Percentiles rank a stretch among this genome's conserved stretches.
phyloP scores from a whole-genome alignment of 1,284 basidiomycete species.

The Sphaerobolus stellatus region DNA sequence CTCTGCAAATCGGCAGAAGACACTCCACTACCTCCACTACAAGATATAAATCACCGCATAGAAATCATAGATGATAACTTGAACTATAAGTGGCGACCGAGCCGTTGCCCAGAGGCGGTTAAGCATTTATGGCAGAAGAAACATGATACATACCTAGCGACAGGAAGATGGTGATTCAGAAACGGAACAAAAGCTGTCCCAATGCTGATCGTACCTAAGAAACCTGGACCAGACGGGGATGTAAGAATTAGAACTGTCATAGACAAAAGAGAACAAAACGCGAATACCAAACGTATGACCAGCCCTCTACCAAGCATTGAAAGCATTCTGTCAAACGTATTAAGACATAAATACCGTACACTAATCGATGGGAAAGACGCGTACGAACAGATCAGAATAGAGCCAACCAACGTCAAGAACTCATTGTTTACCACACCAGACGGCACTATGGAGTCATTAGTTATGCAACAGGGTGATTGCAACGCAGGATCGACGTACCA shows the following conservation, averaged over 20 bases:
- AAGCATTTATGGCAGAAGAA: slow-evolving; percentile 30
- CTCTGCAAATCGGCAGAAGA: slow-evolving; percentile 26
- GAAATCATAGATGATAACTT: slow-evolving; percentile 31
- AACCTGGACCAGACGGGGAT: slow-evolving; percentile 21
- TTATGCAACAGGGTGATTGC: slow-evolving; percentile 34
- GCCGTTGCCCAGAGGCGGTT: slow-evolving; percentile 30
- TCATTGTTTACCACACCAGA: slow-evolving; percentile 29
- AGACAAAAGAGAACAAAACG: slow-evolving; percentile 22
- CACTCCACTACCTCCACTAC: slow-evolving; percentile 30
- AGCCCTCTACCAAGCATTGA: slow-evolving; percentile 28
- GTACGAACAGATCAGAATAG: slow-evolving; percentile 36
- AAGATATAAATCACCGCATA: slow-evolving; percentile 35
- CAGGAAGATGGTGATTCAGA: slow-evolving; percentile 29
- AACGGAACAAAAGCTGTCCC: slow-evolving; percentile 31
- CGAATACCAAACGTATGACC: slow-evolving; percentile 25
- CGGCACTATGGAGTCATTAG: slow-evolving; percentile 35
- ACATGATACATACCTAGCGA: slow-evolving; percentile 24
- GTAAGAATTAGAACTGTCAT: slow-evolving; percentile 21
- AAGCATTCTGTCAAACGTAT: slow-evolving; percentile 23
- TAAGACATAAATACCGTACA: slow-evolving; percentile 23
- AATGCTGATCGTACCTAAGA: slow-evolving; percentile 36
- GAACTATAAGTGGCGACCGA: slow-evolving; percentile 30
- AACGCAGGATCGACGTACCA: slow-evolving; percentile 29
- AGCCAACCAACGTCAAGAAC: slow-evolving; percentile 28
- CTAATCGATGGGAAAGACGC: slow-evolving; percentile 18